Percentiles rank a stretch among this genome's conserved stretches.
These are phyloP conservation scores for Termitomyces sp. DNA, from an alignment of 768 basidiomycete genomes.

Conservation along the genomic window DNA sequence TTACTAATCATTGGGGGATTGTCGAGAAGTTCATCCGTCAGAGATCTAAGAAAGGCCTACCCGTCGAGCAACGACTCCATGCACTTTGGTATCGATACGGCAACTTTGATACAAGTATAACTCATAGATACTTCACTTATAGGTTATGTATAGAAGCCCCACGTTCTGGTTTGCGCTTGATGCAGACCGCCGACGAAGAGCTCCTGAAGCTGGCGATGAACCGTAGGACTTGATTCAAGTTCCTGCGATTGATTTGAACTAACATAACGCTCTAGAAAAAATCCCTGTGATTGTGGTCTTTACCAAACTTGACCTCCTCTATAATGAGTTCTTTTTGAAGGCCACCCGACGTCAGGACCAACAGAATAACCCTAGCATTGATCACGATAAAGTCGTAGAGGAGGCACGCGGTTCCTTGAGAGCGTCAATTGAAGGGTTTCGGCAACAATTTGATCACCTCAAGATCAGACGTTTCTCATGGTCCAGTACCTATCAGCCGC, in stretches of 20 bases:
- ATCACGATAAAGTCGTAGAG: neutral
- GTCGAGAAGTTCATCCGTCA: neutral
- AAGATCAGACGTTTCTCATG: neutral
- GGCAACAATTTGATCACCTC: neutral
- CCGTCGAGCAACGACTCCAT: conserved; percentile 1
- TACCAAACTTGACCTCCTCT: conserved; percentile 1
- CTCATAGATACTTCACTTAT: neutral
- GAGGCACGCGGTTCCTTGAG: neutral
- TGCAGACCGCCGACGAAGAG: conserved; percentile 1
- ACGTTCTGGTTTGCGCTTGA: neutral
- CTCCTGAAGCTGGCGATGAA: neutral
- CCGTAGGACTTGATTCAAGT: neutral
- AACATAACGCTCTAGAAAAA: neutral
- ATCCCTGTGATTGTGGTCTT: neutral
- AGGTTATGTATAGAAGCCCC: conserved; percentile 5
- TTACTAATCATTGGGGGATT: neutral
- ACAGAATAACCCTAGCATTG: neutral
- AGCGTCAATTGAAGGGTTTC: neutral
- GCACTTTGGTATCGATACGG: neutral
- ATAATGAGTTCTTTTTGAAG: neutral
- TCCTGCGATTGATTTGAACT: neutral
- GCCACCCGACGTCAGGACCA: neutral
- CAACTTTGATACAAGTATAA: neutral
- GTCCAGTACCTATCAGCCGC: neutral
- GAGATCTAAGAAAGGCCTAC: neutral